Percentiles rank a stretch among this genome's conserved stretches.
Conservation (phyloP, 1,284 basidiomycete genomes). For the Fomitiporia mediterranea region DNA sequence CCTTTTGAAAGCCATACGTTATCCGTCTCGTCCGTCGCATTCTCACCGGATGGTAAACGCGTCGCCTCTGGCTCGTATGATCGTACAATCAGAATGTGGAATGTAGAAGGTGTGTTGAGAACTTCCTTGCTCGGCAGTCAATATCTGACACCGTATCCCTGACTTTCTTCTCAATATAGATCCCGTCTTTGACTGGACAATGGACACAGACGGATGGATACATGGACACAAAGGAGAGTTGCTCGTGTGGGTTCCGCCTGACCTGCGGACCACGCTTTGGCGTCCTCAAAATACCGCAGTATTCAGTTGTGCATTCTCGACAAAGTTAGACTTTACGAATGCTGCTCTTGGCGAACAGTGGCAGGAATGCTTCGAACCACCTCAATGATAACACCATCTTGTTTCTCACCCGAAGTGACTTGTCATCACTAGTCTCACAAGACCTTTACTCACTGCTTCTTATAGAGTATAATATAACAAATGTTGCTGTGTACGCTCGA, state of each 20-base stretch:
- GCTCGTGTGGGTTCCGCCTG: conserved; percentile 7
- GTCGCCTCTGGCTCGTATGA: neutral
- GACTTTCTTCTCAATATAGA: too few species aligned
- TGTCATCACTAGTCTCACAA: too few species aligned
- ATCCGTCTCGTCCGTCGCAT: neutral
- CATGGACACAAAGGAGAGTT: neutral
- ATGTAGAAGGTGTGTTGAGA: too few species aligned
- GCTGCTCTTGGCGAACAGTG: neutral
- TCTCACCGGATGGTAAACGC: too few species aligned
- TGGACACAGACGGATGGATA: conserved; percentile 1
- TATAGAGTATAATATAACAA: too few species aligned
- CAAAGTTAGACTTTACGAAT: neutral
- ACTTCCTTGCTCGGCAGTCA: too few species aligned
- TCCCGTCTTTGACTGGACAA: neutral
- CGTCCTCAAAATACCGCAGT: neutral
- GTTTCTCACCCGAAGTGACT: too few species aligned
- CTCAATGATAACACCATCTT: neutral
- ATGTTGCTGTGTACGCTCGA: too few species aligned
- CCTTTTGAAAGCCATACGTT: too few species aligned
- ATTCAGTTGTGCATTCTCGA: neutral
- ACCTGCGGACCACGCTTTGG: conserved; percentile 5
- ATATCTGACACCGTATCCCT: too few species aligned
- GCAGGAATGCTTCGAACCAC: neutral
- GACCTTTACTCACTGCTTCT: too few species aligned
- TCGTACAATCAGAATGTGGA: neutral